phyloP scores from a whole-genome alignment of 306 rosid genomes.

The Sindora glabra region DNA sequence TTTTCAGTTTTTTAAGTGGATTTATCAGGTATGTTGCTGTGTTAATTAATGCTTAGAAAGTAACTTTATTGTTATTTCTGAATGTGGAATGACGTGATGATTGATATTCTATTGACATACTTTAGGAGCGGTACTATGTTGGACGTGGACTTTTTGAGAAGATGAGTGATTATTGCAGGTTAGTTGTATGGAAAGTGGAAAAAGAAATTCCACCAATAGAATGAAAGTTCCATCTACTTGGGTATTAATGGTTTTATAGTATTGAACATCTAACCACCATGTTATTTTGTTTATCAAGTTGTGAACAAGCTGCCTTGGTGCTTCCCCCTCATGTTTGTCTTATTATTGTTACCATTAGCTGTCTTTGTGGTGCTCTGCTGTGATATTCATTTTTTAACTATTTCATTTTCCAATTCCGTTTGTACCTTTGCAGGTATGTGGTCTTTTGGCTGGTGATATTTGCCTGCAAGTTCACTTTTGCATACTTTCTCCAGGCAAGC shows the following conservation, averaged over 20 bases:
- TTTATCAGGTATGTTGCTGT: conserved; percentile 57
- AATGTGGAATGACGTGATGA: conserved; percentile 14
- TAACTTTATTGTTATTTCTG: background rate
- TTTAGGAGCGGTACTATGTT: conserved; percentile 88
- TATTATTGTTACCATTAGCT: background rate
- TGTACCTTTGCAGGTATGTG: conserved; percentile 55
- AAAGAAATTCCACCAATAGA: background rate
- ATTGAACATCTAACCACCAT: background rate
- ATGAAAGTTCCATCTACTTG: background rate
- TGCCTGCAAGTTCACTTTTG: conserved; percentile 75
- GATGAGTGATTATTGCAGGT: conserved; percentile 88
- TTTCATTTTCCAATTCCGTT: background rate
- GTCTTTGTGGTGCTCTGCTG: background rate
- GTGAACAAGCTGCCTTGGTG: background rate
- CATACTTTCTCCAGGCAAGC: conserved; percentile 95
- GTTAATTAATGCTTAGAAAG: background rate
- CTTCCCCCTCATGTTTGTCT: conserved; percentile 9
- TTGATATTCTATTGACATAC: conserved; percentile 17
- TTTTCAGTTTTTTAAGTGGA: conserved; percentile 98
- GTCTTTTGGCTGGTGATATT: conserved; percentile 78
- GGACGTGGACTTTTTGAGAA: conserved; percentile 94
- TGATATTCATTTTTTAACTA: background rate
- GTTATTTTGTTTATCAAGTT: background rate
- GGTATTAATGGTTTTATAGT: conserved; percentile 1
- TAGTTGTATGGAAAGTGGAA: conserved; percentile 13